These are phyloP conservation scores for Aphanomyces cochlioides DNA, from an alignment of 352 stramenopile genomes.

Conservation along the genomic window DNA sequence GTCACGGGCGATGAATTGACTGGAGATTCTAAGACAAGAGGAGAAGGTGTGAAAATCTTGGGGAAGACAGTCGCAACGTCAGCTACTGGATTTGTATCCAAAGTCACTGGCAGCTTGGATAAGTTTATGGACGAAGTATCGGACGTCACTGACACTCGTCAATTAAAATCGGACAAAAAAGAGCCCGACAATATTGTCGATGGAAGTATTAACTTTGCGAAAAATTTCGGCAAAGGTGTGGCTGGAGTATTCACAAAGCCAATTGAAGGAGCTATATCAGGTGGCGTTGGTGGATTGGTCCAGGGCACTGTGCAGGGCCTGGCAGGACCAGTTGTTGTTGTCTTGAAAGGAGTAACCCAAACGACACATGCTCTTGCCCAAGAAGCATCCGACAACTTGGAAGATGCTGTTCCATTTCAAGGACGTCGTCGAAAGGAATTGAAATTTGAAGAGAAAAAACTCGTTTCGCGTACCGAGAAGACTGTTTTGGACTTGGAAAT, in stretches of 20 bases:
- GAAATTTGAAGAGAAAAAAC: slow-evolving; percentile 57
- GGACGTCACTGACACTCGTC: slow-evolving; percentile 24
- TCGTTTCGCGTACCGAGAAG: slow-evolving; percentile 67
- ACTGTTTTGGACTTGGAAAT: slow-evolving; percentile 58
- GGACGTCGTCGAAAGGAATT: slow-evolving; percentile 66
- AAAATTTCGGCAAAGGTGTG: slow-evolving; percentile 78
- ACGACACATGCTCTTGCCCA: slow-evolving; percentile 75
- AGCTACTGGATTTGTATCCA: slow-evolving; percentile 65
- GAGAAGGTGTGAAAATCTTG: slow-evolving; percentile 81
- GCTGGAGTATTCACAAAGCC: slow-evolving; percentile 85
- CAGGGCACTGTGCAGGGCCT: slow-evolving; percentile 76
- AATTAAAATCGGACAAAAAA: slow-evolving; percentile 16
- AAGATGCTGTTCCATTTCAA: slow-evolving; percentile 74
- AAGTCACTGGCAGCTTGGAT: slow-evolving; percentile 83
- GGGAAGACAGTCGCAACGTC: slow-evolving; percentile 82
- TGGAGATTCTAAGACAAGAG: slow-evolving; percentile 76
- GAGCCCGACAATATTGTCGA: slow-evolving; percentile 33
- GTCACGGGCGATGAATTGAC: slow-evolving; percentile 83
- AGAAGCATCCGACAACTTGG: slow-evolving; percentile 73
- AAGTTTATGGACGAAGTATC: slow-evolving; percentile 80
- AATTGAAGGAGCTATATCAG: slow-evolving; percentile 75
- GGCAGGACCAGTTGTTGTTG: slow-evolving; percentile 68
- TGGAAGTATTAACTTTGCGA: slow-evolving; percentile 77
- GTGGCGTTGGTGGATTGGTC: slow-evolving; percentile 70
- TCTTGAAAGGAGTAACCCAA: slow-evolving; percentile 80